Evolutionary conservation across 768 basidiomycete species (phyloP).

Genomic region (Lactarius vividus): DNA sequence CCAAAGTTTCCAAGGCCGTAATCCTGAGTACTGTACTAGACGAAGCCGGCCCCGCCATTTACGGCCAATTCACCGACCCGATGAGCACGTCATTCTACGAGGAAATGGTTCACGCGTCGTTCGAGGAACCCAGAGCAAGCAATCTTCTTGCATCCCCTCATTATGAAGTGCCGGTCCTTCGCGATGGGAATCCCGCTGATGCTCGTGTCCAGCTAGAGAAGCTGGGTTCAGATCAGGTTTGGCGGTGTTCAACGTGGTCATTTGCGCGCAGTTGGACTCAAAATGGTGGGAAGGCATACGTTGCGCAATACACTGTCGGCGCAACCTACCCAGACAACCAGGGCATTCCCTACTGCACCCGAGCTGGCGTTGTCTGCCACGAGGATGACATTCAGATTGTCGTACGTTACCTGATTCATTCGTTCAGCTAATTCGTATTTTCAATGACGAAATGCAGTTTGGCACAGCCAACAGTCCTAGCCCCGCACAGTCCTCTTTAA

Average conservation of each 20-base stretch:
- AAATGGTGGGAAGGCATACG: conserved; percentile 62
- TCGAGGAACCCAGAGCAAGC: conserved; percentile 47
- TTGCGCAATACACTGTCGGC: conserved; percentile 62
- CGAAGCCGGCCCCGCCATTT: conserved; percentile 70
- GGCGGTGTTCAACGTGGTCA: conserved; percentile 69
- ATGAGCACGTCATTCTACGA: conserved; percentile 42
- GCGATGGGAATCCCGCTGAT: conserved; percentile 41
- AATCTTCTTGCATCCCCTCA: conserved; percentile 44
- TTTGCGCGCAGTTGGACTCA: conserved; percentile 67
- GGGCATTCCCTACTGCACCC: conserved; percentile 52
- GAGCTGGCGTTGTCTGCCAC: conserved; percentile 63
- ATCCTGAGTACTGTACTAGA: conserved; percentile 68
- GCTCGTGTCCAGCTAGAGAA: conserved; percentile 53
- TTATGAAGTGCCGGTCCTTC: conserved; percentile 41
- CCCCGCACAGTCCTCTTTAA: conserved; percentile 54
- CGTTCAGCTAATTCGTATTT: conserved; percentile 34
- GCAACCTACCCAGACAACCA: conserved; percentile 71
- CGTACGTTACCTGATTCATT: conserved; percentile 40
- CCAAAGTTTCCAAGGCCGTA: conserved; percentile 58
- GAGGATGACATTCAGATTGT: conserved; percentile 82
- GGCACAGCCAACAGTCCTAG: conserved; percentile 59
- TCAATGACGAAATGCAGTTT: conserved; percentile 33
- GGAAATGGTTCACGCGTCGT: conserved; percentile 40
- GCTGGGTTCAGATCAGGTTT: conserved; percentile 67
- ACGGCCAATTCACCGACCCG: conserved; percentile 39